These are phyloP conservation scores for Colletotrichum simmondsii DNA, from an alignment of 2,329 filamentous ascomycete species.

Conservation along the genomic window DNA sequence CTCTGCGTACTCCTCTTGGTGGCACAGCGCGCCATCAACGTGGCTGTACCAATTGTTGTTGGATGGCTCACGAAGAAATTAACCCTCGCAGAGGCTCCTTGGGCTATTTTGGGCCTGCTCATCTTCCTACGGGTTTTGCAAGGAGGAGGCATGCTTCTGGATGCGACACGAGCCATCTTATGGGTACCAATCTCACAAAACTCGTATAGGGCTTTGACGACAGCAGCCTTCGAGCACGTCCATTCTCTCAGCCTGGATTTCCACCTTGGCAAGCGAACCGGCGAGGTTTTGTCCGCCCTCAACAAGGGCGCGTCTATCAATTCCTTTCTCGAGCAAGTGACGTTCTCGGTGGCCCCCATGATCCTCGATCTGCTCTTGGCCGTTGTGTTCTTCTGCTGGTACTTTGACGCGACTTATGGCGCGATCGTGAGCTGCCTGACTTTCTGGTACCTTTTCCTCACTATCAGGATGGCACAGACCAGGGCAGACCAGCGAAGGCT, in stretches of 20 bases:
- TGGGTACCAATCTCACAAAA: slow-evolving; percentile 99
- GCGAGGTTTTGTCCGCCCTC: slow-evolving; percentile 92
- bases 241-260: slow-evolving; percentile 96
- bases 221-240: slow-evolving; percentile 96
- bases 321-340: slow-evolving; percentile 94
- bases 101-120: slow-evolving; percentile 74
- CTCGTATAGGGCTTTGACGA: slow-evolving; percentile 92
- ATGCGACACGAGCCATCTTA: slow-evolving; percentile 82
- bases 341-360: slow-evolving; percentile 96
- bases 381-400: slow-evolving; percentile 80
- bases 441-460: slow-evolving; percentile 96
- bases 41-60: slow-evolving; percentile 85
- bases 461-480: slow-evolving; percentile 94
- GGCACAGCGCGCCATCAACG: slow-evolving; percentile 84
- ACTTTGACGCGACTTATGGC: slow-evolving; percentile 81
- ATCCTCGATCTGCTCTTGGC: slow-evolving; percentile 88
- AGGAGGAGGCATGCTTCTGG: slow-evolving; percentile 87
- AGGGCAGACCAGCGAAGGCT: slow-evolving; percentile 89
- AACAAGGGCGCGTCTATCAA: slow-evolving; percentile 98
- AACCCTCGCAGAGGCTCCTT: slow-evolving; percentile 65
- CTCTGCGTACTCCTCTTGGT: slow-evolving; percentile 85
- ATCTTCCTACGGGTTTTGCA: slow-evolving; percentile 85
- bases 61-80: slow-evolving; percentile 83
- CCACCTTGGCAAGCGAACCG: slow-evolving; percentile 94
- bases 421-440: slow-evolving; percentile 90